phyloP scores from a whole-genome alignment of 1,284 basidiomycete species.

The Prillingera fragicola region DNA sequence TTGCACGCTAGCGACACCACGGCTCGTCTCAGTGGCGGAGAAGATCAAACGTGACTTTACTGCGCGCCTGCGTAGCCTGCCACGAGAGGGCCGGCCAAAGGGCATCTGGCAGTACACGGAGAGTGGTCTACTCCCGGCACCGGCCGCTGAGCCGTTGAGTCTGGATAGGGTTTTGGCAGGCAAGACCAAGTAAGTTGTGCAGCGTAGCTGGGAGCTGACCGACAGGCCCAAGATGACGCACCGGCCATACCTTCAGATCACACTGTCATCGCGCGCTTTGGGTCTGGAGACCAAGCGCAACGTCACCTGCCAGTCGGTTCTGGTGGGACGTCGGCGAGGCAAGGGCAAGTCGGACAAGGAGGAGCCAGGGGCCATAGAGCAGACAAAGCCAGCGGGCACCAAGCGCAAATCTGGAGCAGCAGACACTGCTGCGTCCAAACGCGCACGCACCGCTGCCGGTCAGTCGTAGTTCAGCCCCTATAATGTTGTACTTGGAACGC shows the following conservation, averaged over 20 bases:
- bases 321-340: neutral
- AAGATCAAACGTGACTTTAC: constrained; percentile 73
- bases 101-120: constrained; percentile 76
- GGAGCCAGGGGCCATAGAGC: neutral
- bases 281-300: constrained; percentile 41
- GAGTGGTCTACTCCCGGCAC: constrained; percentile 53
- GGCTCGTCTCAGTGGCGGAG: constrained; percentile 70
- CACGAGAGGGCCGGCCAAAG: constrained; percentile 36
- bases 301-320: constrained; percentile 24
- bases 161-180: constrained; percentile 45
- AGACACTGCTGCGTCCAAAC: neutral
- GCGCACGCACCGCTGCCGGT: neutral
- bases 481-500: too few relatives aligned
- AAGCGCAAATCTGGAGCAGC: constrained; percentile 10
- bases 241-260: constrained; percentile 69
- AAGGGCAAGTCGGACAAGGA: neutral
- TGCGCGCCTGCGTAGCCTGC: neutral
- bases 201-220: constrained; percentile 8
- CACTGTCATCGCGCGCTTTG: constrained; percentile 56
- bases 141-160: constrained; percentile 35
- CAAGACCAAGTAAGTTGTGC: constrained; percentile 57
- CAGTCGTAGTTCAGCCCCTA: too few relatives aligned
- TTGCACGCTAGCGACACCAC: constrained; percentile 56
- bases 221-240: constrained; percentile 59
- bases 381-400: neutral